phyloP scores from a whole-genome alignment of 129 eudicot genomes.

The Deinandra increscens region DNA sequence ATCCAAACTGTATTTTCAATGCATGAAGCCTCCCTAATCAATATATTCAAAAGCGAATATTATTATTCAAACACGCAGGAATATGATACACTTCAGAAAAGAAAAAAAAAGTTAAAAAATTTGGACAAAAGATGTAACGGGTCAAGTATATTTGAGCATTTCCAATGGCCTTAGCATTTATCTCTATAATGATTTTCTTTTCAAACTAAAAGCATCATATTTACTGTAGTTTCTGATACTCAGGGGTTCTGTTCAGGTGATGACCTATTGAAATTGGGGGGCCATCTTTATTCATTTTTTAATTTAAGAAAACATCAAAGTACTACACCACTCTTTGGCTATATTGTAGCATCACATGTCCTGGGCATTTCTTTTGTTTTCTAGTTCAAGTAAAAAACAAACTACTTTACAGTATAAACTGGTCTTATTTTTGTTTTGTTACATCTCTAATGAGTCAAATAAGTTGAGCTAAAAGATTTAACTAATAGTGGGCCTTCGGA shows the following conservation, averaged over 20 bases:
- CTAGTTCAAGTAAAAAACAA: background rate
- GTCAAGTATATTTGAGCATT: constrained; percentile 18
- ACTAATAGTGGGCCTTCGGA: too few species aligned
- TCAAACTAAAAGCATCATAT: background rate
- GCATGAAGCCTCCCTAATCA: background rate
- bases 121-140: background rate
- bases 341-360: constrained; percentile 35
- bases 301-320: constrained; percentile 31
- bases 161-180: background rate
- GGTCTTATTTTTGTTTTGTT: background rate
- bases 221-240: constrained; percentile 18
- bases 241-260: constrained; percentile 11
- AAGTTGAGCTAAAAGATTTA: background rate
- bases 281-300: constrained; percentile 19
- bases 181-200: background rate
- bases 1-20: background rate
- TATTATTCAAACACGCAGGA: background rate
- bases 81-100: background rate
- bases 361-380: background rate
- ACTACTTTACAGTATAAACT: background rate
- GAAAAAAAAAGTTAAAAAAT: too few species aligned
- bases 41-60: background rate
- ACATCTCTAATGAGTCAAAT: background rate
- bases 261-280: background rate
- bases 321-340: constrained; percentile 37